Percentiles rank a stretch among this genome's conserved stretches.
These are phyloP conservation scores for Pichia ethanolica DNA, from an alignment of 805 yeast genomes.

Conservation along the genomic window DNA sequence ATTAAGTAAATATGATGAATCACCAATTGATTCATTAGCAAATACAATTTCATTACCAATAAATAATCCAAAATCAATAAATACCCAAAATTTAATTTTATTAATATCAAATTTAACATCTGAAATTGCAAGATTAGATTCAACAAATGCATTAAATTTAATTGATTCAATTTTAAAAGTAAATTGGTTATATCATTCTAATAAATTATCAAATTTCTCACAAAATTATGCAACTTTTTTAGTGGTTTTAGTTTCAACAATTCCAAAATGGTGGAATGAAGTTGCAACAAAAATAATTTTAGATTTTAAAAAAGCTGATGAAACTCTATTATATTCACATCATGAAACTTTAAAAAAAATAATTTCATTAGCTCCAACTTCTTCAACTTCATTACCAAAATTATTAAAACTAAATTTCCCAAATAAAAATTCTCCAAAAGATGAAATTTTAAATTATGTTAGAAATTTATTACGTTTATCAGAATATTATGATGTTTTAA, in stretches of 20 bases:
- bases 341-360: slow-evolving; percentile 63
- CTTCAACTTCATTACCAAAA: slow-evolving; percentile 55
- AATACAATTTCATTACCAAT: slow-evolving; percentile 49
- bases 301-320: slow-evolving; percentile 39
- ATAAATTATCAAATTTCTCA: slow-evolving; percentile 32
- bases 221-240: slow-evolving; percentile 62
- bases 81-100: slow-evolving; percentile 43
- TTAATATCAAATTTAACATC: slow-evolving; percentile 53
- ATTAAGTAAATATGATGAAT: slow-evolving; percentile 2
- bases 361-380: slow-evolving; percentile 72
- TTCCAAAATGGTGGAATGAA: slow-evolving; percentile 86
- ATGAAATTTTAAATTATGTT: slow-evolving; percentile 53
- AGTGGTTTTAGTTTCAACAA: slow-evolving; percentile 70
- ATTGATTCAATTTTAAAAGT: slow-evolving; percentile 57
- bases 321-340: slow-evolving; percentile 31
- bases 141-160: slow-evolving; percentile 42
- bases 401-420: slow-evolving; percentile 63
- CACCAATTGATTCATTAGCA: slow-evolving; percentile 53
- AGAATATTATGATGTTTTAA: slow-evolving; percentile 69
- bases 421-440: slow-evolving; percentile 58
- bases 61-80: slow-evolving; percentile 46
- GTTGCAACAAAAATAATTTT: slow-evolving; percentile 62
- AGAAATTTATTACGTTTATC: slow-evolving; percentile 52
- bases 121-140: slow-evolving; percentile 63
- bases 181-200: slow-evolving; percentile 45